These are phyloP conservation scores for Yamadazyma atlantica DNA, from an alignment of 1,139 yeast genomes.

Conservation along the genomic window DNA sequence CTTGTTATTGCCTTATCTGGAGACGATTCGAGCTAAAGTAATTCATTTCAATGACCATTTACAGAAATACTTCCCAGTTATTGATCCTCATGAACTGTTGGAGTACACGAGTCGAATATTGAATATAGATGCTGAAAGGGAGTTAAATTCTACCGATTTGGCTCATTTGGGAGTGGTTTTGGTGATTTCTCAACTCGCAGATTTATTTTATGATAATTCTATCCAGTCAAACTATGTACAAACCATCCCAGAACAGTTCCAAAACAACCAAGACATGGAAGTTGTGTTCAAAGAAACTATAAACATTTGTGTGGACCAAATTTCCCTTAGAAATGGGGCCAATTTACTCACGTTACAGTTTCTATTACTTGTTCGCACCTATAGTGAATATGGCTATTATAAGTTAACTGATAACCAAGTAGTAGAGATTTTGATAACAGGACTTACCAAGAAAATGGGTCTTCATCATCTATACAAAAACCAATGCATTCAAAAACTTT, in stretches of 20 bases:
- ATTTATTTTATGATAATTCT: not conserved
- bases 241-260: not conserved
- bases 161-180: not conserved
- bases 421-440: not conserved
- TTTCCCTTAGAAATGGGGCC: not conserved
- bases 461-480: not conserved
- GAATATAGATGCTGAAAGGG: not conserved
- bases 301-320: not conserved
- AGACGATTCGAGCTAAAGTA: not conserved
- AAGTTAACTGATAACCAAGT: not conserved
- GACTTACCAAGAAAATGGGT: not conserved
- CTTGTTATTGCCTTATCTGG: not conserved
- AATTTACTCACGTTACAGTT: not conserved
- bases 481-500: not conserved
- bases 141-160: not conserved
- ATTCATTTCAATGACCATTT: not conserved
- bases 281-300: not conserved
- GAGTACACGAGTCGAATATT: not conserved
- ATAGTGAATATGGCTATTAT: slow-evolving; percentile 1
- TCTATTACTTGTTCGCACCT: not conserved
- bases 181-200: not conserved
- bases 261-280: not conserved
- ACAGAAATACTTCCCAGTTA: not conserved
- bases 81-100: not conserved
- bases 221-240: not conserved